phyloP scores from a whole-genome alignment of 805 yeast genomes.

The Sungouiozyma intestinalis region DNA sequence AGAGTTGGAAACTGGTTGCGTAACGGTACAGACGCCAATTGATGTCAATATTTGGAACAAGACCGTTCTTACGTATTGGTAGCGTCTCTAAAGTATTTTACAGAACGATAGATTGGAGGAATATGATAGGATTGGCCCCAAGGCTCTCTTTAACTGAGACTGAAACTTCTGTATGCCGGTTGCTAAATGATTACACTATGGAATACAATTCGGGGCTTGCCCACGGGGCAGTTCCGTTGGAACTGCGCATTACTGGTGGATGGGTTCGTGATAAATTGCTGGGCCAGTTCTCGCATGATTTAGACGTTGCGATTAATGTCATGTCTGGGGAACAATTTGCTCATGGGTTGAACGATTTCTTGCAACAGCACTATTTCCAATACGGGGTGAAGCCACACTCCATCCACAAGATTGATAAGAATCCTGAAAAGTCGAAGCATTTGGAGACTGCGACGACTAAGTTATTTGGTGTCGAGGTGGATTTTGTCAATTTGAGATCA shows the following conservation, averaged over 20 bases:
- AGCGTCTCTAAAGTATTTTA: background rate
- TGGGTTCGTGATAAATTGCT: conserved; percentile 95
- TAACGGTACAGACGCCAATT: background rate
- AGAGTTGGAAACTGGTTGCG: too few species aligned
- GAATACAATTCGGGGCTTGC: conserved; percentile 13
- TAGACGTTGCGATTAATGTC: conserved; percentile 83
- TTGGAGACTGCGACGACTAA: conserved; percentile 93
- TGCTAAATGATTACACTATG: conserved; percentile 23
- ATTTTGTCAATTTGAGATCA: conserved; percentile 82
- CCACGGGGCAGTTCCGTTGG: conserved; percentile 11
- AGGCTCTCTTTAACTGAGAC: conserved; percentile 7
- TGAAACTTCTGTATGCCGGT: conserved; percentile 20
- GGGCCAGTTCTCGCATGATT: conserved; percentile 70
- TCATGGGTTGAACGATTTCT: conserved; percentile 44
- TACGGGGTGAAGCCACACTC: conserved; percentile 30
- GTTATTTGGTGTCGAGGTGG: conserved; percentile 74
- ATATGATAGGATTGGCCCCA: conserved; percentile 1
- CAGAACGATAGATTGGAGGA: background rate
- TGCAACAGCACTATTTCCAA: conserved; percentile 25
- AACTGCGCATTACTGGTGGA: conserved; percentile 81
- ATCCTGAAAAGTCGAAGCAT: conserved; percentile 94
- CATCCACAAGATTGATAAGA: conserved; percentile 75
- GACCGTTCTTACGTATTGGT: background rate
- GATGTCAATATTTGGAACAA: background rate
- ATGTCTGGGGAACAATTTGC: conserved; percentile 86